Conservation (phyloP, 2,329 filamentous ascomycete species). For the Trichoderma lentiforme region DNA sequence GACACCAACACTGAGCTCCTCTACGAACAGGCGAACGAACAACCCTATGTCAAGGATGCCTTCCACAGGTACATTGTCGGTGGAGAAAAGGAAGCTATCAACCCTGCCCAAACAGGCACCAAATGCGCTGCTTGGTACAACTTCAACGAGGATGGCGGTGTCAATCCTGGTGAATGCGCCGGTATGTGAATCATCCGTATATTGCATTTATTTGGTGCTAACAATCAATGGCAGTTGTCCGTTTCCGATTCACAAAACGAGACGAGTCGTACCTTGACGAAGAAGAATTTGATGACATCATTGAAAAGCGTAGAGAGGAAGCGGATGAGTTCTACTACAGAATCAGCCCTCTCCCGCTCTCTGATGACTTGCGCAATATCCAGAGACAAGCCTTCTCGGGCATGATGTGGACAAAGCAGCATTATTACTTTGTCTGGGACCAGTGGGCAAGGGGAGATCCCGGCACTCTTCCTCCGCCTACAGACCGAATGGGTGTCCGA, state of each 20-base stretch:
- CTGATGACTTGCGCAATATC: slow-evolving; percentile 89
- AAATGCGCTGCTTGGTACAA: slow-evolving; percentile 90
- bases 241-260: slow-evolving; percentile 80
- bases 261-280: slow-evolving; percentile 81
- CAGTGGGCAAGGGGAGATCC: slow-evolving; percentile 97
- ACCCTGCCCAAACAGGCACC: slow-evolving; percentile 75
- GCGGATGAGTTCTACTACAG: slow-evolving; percentile 95
- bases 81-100: slow-evolving; percentile 74
- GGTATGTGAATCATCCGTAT: slow-evolving; percentile 46
- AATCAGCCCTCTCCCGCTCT: slow-evolving; percentile 89
- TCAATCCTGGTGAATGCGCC: slow-evolving; percentile 86
- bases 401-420: slow-evolving; percentile 99
- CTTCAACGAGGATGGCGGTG: slow-evolving; percentile 85
- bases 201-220: not conserved
- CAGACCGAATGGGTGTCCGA: slow-evolving; percentile 72
- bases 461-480: slow-evolving; percentile 78
- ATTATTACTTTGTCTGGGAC: slow-evolving; percentile 96
- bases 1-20: slow-evolving; percentile 82
- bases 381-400: slow-evolving; percentile 91
- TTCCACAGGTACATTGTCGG: slow-evolving; percentile 88
- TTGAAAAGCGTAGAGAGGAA: slow-evolving; percentile 82
- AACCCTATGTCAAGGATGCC: slow-evolving; percentile 88
- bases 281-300: slow-evolving; percentile 85
- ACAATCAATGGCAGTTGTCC: slow-evolving; percentile 59
- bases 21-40: slow-evolving; percentile 74